These are phyloP conservation scores for Nannizziopsis barbatae DNA, from an alignment of 2,329 filamentous ascomycete species.

Conservation along the genomic window DNA sequence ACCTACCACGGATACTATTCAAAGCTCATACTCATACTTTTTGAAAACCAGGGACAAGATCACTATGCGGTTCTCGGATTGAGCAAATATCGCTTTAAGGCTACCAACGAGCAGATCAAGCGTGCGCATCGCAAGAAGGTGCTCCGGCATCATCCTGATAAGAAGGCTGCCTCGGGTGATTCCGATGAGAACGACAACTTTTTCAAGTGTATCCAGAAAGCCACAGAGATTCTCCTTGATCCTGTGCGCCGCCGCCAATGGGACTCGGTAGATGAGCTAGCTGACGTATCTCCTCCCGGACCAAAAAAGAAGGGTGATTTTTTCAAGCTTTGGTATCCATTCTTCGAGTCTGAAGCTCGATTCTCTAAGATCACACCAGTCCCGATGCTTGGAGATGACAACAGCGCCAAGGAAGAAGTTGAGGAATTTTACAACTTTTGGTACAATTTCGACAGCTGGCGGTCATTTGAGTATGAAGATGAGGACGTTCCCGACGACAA, in stretches of 20 bases:
- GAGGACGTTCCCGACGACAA: conserved; percentile 98
- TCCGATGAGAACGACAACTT: conserved; percentile 85
- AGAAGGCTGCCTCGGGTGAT: conserved; percentile 83
- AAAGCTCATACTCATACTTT: conserved; percentile 1
- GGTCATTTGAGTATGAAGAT: conserved; percentile 94
- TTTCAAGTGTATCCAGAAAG: conserved; percentile 99
- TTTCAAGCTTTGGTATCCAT: conserved; percentile 85
- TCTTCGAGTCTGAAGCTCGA: conserved; percentile 83
- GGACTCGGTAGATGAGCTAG: conserved; percentile 90
- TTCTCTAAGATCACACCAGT: conserved; percentile 90
- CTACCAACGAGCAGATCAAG: conserved; percentile 97
- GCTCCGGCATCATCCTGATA: conserved; percentile 95
- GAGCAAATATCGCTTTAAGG: conserved; percentile 81
- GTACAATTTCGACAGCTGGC: conserved; percentile 99
- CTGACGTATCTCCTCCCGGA: conserved; percentile 78
- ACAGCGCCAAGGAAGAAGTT: conserved; percentile 77
- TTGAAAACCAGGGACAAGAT: conserved; percentile 60
- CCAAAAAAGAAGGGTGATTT: conserved; percentile 80
- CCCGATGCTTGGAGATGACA: conserved; percentile 71
- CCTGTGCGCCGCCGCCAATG: conserved; percentile 87
- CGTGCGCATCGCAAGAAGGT: conserved; percentile 99
- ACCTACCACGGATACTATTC: neutral
- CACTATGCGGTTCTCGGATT: conserved; percentile 95
- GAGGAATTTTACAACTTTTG: conserved; percentile 99
- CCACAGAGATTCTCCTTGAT: conserved; percentile 84